Evolutionary conservation across 805 yeast genomes (phyloP), one percentile per base, ranked within the genome.

Genomic region (Candida insectorum): DNA sequence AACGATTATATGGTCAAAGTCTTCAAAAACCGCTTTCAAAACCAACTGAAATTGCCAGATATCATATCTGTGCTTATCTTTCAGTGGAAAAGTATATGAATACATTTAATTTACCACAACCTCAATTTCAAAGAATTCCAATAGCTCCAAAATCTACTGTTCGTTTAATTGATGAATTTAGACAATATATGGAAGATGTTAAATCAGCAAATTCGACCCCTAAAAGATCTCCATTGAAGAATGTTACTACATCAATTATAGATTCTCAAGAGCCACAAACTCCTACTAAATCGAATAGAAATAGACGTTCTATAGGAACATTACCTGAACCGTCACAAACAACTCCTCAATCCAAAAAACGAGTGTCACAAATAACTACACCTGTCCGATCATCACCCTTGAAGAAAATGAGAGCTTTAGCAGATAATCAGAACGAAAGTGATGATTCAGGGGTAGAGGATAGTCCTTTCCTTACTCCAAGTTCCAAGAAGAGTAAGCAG

Each of bases 41-140:
- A 16, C 66, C 66, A 24, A 74, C 77, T 32, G 89, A 83, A 42
- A 60, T 73, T 2, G 87, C 86, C 2, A 61, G 91, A 34, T 70
- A 69, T 35, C 89, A 83, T 51, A 52, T 84, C 9, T 79, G 87
- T 52, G 83, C 87, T 4, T 75, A 61, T 41, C 51, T 81, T 16
- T 81, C 85, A 0, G 71, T 73, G 10, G 78, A 77, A 37, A 65
- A 66, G 40, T 66, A 73, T 26, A 29, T 31, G 26, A 56, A 60
- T 8, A 56, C 56, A 22, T 58, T 73, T 26, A 54, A 65, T 3
- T 59, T 77, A 6, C 73, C 81, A 1, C 59, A 60, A 3, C 84
- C 82, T 5, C 60, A 60, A 21, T 32, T 62, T 23, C 69, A 66
- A 29, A 69, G 67, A 40, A 71, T 83, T 2, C 91, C 93, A 0